These are phyloP conservation scores for Ustilago trichophora DNA, from an alignment of 1,284 basidiomycete genomes.

Conservation along the genomic window DNA sequence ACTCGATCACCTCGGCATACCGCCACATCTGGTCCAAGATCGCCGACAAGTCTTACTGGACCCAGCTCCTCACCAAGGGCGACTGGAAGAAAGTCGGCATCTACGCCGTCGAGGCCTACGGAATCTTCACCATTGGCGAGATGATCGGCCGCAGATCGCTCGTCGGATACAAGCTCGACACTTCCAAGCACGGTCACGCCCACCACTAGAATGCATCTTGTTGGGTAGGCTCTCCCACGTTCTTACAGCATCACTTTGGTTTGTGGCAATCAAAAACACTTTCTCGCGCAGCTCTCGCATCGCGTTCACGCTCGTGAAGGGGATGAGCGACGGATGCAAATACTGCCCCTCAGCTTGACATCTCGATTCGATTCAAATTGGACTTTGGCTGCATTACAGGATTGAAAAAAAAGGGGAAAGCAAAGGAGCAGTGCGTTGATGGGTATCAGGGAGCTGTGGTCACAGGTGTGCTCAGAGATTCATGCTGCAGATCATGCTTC, in stretches of 20 bases:
- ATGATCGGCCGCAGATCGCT: constrained; percentile 60
- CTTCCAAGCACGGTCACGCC: constrained; percentile 39
- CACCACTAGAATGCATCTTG: constrained; percentile 38
- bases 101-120: constrained; percentile 87
- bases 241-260: too few relatives aligned
- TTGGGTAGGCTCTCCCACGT: too few relatives aligned
- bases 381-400: too few relatives aligned
- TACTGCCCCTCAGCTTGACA: too few relatives aligned
- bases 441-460: too few relatives aligned
- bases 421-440: too few relatives aligned
- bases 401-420: too few relatives aligned
- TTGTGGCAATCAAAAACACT: not conserved
- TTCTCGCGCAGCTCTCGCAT: not conserved
- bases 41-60: constrained; percentile 76
- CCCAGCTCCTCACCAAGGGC: constrained; percentile 75
- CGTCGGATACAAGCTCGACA: constrained; percentile 60
- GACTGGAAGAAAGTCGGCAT: constrained; percentile 79
- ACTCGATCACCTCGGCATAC: constrained; percentile 77
- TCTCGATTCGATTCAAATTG: too few relatives aligned
- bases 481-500: not conserved
- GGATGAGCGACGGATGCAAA: too few relatives aligned
- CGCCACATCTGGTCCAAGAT: constrained; percentile 77
- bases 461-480: too few relatives aligned
- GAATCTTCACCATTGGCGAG: constrained; percentile 74
- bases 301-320: not conserved